Conservation (phyloP, 345 rosid species). For the Noccaea caerulescens region DNA sequence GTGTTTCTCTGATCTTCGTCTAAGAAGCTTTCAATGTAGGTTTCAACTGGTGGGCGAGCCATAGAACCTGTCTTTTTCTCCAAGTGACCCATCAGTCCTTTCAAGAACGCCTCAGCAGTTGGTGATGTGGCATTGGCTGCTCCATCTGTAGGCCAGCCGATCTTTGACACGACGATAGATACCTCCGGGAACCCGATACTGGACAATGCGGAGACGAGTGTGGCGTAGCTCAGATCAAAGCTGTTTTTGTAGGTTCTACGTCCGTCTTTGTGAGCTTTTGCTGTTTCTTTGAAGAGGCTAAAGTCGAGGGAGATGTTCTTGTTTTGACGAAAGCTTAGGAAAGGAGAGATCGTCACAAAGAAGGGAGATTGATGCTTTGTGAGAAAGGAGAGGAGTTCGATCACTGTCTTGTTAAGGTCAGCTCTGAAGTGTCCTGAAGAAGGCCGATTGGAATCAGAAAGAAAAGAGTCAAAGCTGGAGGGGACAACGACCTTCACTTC, state of each 20-base stretch:
- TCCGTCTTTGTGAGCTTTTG: constrained; percentile 56
- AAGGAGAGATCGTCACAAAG: constrained; percentile 73
- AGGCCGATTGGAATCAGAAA: constrained; percentile 65
- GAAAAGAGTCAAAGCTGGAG: constrained; percentile 70
- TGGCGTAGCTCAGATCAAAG: constrained; percentile 75
- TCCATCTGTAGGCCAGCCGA: constrained; percentile 99
- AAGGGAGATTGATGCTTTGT: constrained; percentile 70
- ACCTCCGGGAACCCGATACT: constrained; percentile 65
- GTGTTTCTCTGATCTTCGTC: constrained; percentile 74
- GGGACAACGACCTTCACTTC: constrained; percentile 87
- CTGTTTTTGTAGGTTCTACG: constrained; percentile 70
- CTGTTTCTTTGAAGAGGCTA: constrained; percentile 67
- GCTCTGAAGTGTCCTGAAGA: constrained; percentile 81
- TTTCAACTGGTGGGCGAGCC: constrained; percentile 62
- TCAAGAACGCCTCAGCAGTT: constrained; percentile 62
- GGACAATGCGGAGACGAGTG: constrained; percentile 65
- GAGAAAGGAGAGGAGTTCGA: constrained; percentile 75
- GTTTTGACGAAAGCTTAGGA: constrained; percentile 58
- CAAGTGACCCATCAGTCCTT: constrained; percentile 67
- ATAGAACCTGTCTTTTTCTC: constrained; percentile 65
- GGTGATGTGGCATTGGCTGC: constrained; percentile 67
- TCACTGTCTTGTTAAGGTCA: constrained; percentile 84
- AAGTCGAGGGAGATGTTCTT: constrained; percentile 76
- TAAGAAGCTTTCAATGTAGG: constrained; percentile 69
- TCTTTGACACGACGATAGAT: constrained; percentile 65